Conservation (phyloP, 805 yeast species). For the Saturnispora galanensis region DNA sequence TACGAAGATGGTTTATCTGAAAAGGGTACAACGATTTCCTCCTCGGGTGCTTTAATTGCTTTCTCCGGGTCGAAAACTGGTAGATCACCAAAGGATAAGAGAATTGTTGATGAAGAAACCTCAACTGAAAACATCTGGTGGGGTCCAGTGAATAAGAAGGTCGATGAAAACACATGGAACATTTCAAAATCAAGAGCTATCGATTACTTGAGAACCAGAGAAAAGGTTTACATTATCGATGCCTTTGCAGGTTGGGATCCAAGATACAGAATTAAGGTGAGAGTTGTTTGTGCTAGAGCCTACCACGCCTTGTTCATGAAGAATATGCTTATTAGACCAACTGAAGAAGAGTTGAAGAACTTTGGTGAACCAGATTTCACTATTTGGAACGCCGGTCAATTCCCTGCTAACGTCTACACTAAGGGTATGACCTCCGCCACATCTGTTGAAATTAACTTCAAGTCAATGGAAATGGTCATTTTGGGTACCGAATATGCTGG, state of each 20-base stretch:
- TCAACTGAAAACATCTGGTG: constrained; percentile 88
- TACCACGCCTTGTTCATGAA: constrained; percentile 98
- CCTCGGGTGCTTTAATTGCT: constrained; percentile 92
- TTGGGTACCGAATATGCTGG: constrained; percentile 99
- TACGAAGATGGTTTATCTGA: constrained; percentile 93
- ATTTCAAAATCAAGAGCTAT: constrained; percentile 94
- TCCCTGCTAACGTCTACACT: constrained; percentile 95
- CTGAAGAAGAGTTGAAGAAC: constrained; percentile 73
- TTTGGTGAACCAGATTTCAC: constrained; percentile 98
- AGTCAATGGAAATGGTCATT: constrained; percentile 97
- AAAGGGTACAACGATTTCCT: constrained; percentile 81
- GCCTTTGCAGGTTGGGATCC: constrained; percentile 99
- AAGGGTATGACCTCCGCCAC: constrained; percentile 96
- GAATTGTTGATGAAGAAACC: constrained; percentile 90
- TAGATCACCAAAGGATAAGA: constrained; percentile 95
- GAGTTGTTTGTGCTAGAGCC: constrained; percentile 96
- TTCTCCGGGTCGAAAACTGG: constrained; percentile 95
- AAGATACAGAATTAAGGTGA: constrained; percentile 87
- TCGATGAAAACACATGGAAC: constrained; percentile 88
- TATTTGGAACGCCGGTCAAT: constrained; percentile 96
- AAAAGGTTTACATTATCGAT: constrained; percentile 86
- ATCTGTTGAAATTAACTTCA: constrained; percentile 92
- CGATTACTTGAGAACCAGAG: constrained; percentile 93
- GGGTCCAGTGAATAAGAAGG: constrained; percentile 98
- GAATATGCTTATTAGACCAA: constrained; percentile 94